Evolutionary conservation across 208 protist genomes (phyloP).

Genomic region (Acanthamoeba sp.): DNA sequence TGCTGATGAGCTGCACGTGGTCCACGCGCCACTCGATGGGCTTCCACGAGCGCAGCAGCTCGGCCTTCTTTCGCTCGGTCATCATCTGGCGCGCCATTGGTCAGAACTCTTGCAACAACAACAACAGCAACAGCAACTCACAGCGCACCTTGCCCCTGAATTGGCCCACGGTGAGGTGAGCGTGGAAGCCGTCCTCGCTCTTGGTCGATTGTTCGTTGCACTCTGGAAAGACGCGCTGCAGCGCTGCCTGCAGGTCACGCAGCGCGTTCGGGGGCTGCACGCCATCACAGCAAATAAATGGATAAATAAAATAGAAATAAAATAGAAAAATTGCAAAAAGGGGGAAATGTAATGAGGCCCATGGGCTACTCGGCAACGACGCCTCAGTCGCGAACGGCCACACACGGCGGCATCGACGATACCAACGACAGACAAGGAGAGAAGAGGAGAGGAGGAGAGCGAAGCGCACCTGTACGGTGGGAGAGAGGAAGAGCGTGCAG

Average conservation of each 20-base stretch:
- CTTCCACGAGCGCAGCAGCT: constrained; percentile 9
- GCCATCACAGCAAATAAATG: neutral
- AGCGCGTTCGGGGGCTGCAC: constrained; percentile 72
- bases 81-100: neutral
- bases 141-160: constrained; percentile 70
- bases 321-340: no score
- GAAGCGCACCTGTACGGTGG: constrained; percentile 36
- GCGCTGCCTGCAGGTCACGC: constrained; percentile 64
- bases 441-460: no score
- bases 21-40: constrained; percentile 64
- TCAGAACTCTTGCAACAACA: no score
- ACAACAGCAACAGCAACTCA: neutral
- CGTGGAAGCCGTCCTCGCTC: constrained; percentile 73
- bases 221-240: constrained; percentile 66
- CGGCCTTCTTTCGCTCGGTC: constrained; percentile 41
- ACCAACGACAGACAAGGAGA: no score
- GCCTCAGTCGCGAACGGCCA: no score
- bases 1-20: constrained; percentile 62
- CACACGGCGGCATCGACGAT: no score
- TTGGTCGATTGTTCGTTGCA: constrained; percentile 78
- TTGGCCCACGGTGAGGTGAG: constrained; percentile 86
- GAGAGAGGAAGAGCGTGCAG: constrained; percentile 54
- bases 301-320: neutral
- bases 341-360: no score
- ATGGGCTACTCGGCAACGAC: no score